Percentiles rank a stretch among this genome's conserved stretches.
Conservation (phyloP, 306 rosid genomes). For the Glycine latifolia region DNA sequence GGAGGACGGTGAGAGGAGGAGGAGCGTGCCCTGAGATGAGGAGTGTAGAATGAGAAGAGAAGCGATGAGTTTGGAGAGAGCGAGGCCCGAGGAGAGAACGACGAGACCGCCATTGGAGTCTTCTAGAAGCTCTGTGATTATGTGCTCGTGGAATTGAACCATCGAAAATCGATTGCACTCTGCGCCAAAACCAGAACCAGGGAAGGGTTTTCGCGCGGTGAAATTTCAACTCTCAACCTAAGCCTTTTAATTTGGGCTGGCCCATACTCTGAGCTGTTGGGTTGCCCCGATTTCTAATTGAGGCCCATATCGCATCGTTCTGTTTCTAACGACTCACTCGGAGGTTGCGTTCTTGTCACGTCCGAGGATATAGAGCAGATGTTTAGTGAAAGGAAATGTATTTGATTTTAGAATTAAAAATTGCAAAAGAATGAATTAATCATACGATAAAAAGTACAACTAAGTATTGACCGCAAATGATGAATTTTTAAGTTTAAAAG, state of each 20-base stretch:
- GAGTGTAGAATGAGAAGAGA: conserved; percentile 79
- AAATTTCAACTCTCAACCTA: neutral
- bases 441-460: neutral
- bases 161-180: conserved; percentile 35
- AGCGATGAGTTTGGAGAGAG: conserved; percentile 71
- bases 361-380: too few relatives aligned
- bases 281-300: neutral
- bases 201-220: neutral
- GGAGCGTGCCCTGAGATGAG: conserved; percentile 76
- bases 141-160: conserved; percentile 86
- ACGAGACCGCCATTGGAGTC: conserved; percentile 82
- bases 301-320: neutral
- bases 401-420: neutral
- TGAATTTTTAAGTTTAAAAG: neutral
- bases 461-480: neutral
- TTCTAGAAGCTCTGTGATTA: conserved; percentile 81
- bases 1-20: conserved; percentile 70
- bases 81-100: conserved; percentile 79
- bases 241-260: neutral
- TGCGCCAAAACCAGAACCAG: too few relatives aligned
- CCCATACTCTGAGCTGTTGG: neutral
- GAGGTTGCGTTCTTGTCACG: too few relatives aligned
- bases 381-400: too few relatives aligned
- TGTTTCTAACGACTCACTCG: too few relatives aligned
- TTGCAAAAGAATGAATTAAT: neutral